Evolutionary conservation across 2,329 filamentous ascomycete species (phyloP), one percentile per base, ranked within the genome.

Genomic region (Pseudogymnoascus sp.): DNA sequence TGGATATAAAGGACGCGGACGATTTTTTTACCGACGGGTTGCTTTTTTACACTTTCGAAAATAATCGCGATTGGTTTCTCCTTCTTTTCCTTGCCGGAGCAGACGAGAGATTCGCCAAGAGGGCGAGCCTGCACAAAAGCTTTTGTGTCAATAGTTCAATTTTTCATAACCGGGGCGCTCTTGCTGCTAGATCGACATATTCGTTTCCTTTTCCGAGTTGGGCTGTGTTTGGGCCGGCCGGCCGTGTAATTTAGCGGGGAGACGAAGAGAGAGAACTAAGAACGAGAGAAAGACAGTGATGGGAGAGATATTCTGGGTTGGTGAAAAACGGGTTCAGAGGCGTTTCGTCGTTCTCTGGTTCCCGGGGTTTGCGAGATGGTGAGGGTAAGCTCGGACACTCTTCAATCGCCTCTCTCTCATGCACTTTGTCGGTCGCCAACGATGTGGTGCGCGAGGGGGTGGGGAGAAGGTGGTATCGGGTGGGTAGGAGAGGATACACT

Each of bases 111-210:
- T 64, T 54, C 47, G 47, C 47, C 65, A 61, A 60, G 62, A 63
- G 58, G 65, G 66, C 39, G 54, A 66, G 35, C 24, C 44, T 39
- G 60, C 26, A 63, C 64, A 71, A 70, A 71, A 69, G 66, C 65
- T 66, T 66, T 68, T 70, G 69, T 71, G 68, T 69, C 64, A 70
- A 68, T 68, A 71, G 60, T 66, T 66, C 61, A 57, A 44, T 15
- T 62, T 70, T 66, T 47, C 41, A 44, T 41, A 44, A 57, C 29
- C 37, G 41, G 37, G 37, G 37, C 58, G 41, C 37, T 47, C 47
- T 58, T 40, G 58, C 40, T 44, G 58, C 26, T 60, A 41, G 41
- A 40, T 60, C 24, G 58, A 60, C 58, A 44, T 31, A 47, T 54
- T 60, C 21, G 36, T 33, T 60, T 60, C 33, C 41, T 31, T 15